Base-by-base conservation (phyloP, 805 yeast genomes). In the Starmerella stigmatis region DNA sequence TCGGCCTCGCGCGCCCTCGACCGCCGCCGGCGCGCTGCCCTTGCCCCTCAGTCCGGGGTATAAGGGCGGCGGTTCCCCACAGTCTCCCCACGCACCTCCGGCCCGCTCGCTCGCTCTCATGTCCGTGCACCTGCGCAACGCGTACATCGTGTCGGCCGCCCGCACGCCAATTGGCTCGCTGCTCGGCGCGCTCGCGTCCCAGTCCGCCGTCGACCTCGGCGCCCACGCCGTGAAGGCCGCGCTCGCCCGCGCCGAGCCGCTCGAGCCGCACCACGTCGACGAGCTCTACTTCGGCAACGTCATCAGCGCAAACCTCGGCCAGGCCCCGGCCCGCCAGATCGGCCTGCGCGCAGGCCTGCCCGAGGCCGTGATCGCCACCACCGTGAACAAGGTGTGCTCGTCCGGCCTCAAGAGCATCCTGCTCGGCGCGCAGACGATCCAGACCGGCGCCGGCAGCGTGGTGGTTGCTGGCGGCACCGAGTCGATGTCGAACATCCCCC, bases 401-500 rank as follows among this genome's bases (percentile, higher is more conserved):
- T 83, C 95, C 11, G 97, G 96, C 57, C 69, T 88, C 77, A 89
- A 92, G 69, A 76, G 96, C 35, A 78, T 86, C 59, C 86, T 88
- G 58, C 66, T 83, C 49, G 98, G 84, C 51, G 86, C 96, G 32
- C 97, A 88, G 69, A 70, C 88, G 43, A 88, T 89, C 57, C 65
- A 82, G 61, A 75, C 92, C 54, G 96, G 97, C 44, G 71, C 74
- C 52, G 94, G 95, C 46, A 96, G 88, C 60, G 79, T 92, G 49
- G 92, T 92, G 37, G 82, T 92, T 54, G 94, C 92, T 27, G 98
- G 97, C 56, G 98, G 98, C 62, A 92, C 95, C 56, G 98, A 92
- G 69, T 81, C 94, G 47, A 89, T 92, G 98, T 72, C 95, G 49
- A 89, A 92, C 63, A 76, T 88, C 28, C 98, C 98, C 44, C 89